A percentile compares a stretch with the other conserved stretches of the same genome.
phyloP scores from a whole-genome alignment of 805 yeast genomes.

The Starmerella davenportii region DNA sequence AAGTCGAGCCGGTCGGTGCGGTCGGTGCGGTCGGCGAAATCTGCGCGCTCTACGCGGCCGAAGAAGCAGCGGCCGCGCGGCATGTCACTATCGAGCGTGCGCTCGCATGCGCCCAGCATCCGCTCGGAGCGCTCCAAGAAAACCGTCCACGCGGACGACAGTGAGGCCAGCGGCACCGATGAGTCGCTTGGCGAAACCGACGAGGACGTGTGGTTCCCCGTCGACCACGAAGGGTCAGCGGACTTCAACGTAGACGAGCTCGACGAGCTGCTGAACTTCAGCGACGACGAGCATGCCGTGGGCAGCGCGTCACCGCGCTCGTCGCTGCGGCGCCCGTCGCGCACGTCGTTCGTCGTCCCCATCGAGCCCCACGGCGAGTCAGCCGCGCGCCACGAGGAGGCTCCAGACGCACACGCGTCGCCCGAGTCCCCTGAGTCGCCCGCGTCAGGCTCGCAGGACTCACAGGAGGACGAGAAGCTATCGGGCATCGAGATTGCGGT shows the following conservation, averaged over 20 bases:
- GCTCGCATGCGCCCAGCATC: conserved; percentile 9
- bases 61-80: conserved; percentile 8
- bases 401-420: background rate
- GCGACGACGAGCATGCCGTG: conserved; percentile 10
- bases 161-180: conserved; percentile 20
- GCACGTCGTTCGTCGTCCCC: background rate
- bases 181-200: conserved; percentile 57
- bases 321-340: background rate
- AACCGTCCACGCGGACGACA: conserved; percentile 15
- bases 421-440: background rate
- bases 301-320: background rate
- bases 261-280: conserved; percentile 23
- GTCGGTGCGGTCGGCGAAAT: conserved; percentile 3
- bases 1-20: conserved; percentile 7
- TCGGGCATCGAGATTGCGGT: background rate
- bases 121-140: conserved; percentile 4
- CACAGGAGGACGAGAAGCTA: background rate
- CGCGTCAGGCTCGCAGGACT: background rate
- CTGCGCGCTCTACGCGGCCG: background rate
- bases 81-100: conserved; percentile 7
- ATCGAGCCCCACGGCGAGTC: background rate
- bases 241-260: conserved; percentile 87
- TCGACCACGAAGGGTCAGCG: conserved; percentile 30
- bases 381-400: background rate
- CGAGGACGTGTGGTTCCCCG: conserved; percentile 94